Evolutionary conservation across 2,329 filamentous ascomycete genomes (phyloP).

Genomic region (Cytospora paraplurivora): DNA sequence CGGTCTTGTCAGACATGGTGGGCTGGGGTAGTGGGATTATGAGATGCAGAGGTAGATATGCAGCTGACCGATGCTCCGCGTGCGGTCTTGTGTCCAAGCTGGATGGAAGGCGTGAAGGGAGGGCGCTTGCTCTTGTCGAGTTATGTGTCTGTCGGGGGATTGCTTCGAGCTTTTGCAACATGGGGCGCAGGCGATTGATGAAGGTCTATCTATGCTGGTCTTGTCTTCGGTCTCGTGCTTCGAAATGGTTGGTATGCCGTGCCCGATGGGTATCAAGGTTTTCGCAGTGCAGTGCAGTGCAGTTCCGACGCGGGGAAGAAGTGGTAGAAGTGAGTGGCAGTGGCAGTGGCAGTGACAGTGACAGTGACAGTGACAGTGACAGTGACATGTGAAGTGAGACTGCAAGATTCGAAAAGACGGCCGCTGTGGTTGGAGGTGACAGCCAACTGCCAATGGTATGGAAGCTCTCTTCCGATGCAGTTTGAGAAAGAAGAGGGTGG

Average conservation of each 20-base stretch:
- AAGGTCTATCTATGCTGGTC: background rate
- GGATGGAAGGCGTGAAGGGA: background rate
- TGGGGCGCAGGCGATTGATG: background rate
- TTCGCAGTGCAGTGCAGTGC: no score
- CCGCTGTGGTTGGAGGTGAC: background rate
- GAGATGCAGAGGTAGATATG: constrained; percentile 12
- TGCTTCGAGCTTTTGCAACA: background rate
- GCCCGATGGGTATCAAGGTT: background rate
- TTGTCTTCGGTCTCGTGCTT: background rate
- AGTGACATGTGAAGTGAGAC: background rate
- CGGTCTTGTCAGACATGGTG: constrained; percentile 43
- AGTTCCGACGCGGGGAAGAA: background rate
- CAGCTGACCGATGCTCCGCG: background rate
- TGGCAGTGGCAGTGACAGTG: no score
- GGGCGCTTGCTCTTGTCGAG: background rate
- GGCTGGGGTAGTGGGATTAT: background rate
- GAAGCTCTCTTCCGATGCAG: no score
- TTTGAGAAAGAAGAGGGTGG: no score
- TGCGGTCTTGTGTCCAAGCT: background rate
- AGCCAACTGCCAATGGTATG: background rate
- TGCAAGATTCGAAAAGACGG: background rate
- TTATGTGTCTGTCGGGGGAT: background rate
- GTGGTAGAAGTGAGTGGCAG: background rate
- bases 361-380: no score
- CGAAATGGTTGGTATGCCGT: background rate